phyloP scores from a whole-genome alignment of 352 stramenopile species.

The Blastocystis sp. region DNA sequence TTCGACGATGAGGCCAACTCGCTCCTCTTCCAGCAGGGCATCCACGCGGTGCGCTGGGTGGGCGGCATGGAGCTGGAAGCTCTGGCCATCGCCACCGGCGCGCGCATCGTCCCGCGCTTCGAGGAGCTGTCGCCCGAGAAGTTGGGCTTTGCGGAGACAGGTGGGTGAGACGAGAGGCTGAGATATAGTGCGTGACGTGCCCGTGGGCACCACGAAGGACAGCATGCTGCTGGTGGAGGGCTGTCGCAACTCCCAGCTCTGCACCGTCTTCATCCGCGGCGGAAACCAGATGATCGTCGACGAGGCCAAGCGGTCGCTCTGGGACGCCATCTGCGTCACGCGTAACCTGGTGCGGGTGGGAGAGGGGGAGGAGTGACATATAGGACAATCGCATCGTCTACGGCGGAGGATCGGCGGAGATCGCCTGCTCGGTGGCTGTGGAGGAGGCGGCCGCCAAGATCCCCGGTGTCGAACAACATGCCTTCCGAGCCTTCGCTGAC shows the following conservation, averaged over 20 bases:
- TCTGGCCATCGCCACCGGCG: conserved; percentile 97
- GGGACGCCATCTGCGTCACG: conserved; percentile 98
- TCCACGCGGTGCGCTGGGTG: conserved; percentile 94
- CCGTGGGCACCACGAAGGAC: conserved; percentile 90
- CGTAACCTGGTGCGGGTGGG: conserved; percentile 86
- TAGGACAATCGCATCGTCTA: conserved; percentile 97
- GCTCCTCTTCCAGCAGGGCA: conserved; percentile 87
- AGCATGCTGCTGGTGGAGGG: conserved; percentile 96
- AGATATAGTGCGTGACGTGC: conserved; percentile 81
- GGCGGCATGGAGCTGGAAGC: conserved; percentile 97
- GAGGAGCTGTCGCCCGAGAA: conserved; percentile 89
- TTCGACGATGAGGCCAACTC: conserved; percentile 99
- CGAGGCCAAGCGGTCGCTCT: conserved; percentile 93
- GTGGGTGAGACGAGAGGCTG: not conserved
- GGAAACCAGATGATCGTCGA: conserved; percentile 99
- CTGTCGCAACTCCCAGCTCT: conserved; percentile 88
- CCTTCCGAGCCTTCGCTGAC: conserved; percentile 93
- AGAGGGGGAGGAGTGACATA: not conserved
- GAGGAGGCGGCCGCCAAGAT: conserved; percentile 69
- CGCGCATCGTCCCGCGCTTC: conserved; percentile 92
- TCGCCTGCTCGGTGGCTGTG: conserved; percentile 89
- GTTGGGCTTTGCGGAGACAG: conserved; percentile 74
- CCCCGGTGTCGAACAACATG: conserved; percentile 82
- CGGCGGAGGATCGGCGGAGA: conserved; percentile 87
- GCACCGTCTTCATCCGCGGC: conserved; percentile 92